Conservation (phyloP, 2,329 filamentous ascomycete species). For the Ophidiomyces ophidiicola region DNA sequence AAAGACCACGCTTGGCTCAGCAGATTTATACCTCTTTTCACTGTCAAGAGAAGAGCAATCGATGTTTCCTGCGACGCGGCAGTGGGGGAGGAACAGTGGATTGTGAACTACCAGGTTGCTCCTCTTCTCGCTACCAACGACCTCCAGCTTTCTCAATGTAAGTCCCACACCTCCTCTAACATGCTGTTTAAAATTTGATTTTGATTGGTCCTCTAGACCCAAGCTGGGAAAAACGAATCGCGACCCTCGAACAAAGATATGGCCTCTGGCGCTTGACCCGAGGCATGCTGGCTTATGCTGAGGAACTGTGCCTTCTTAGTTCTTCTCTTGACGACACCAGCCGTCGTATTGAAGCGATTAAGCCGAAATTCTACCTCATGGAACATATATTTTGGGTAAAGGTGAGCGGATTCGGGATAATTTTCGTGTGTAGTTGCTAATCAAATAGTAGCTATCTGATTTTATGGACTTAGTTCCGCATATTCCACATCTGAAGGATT, state of each 20-base stretch:
- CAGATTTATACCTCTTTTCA: constrained; percentile 37
- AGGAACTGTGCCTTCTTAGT: constrained; percentile 27
- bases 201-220: no score
- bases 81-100: constrained; percentile 35
- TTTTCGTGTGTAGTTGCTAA: constrained; percentile 13
- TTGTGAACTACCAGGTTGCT: constrained; percentile 39
- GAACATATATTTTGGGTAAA: constrained; percentile 42
- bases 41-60: constrained; percentile 33
- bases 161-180: constrained; percentile 10
- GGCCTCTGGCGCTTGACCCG: constrained; percentile 39
- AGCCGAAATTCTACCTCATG: constrained; percentile 39
- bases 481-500: constrained; percentile 35
- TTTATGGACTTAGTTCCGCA: constrained; percentile 40
- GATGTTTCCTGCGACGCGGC: constrained; percentile 28
- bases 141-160: constrained; percentile 37
- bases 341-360: constrained; percentile 32
- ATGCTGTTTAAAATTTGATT: constrained; percentile 12
- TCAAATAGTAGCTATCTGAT: constrained; percentile 32
- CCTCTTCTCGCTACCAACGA: constrained; percentile 39
- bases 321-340: constrained; percentile 31
- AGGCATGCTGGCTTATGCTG: constrained; percentile 34
- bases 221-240: constrained; percentile 36
- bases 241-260: constrained; percentile 32
- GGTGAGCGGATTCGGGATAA: constrained; percentile 23
- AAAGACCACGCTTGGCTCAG: constrained; percentile 33